A percentile compares a stretch with the other conserved stretches of the same genome.
Conservation (phyloP, 2,329 filamentous ascomycete genomes). For the Rachicladosporium sp. region DNA sequence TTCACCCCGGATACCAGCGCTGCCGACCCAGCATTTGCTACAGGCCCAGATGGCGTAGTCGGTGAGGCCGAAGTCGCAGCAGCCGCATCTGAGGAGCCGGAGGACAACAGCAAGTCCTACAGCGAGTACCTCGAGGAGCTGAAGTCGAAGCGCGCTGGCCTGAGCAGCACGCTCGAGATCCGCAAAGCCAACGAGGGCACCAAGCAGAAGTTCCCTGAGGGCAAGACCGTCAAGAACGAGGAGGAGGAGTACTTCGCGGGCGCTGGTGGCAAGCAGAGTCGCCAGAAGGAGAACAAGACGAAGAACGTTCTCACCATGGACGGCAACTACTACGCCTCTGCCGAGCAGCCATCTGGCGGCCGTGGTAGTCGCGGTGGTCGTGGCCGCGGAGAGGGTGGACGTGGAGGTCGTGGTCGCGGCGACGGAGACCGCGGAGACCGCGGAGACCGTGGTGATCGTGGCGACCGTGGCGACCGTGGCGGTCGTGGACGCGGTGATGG, state of each 20-base stretch:
- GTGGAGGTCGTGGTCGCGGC: slow-evolving; percentile 24
- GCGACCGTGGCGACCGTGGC: slow-evolving; percentile 16
- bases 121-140: slow-evolving; percentile 71
- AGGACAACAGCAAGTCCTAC: slow-evolving; percentile 86
- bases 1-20: slow-evolving; percentile 25
- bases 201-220: slow-evolving; percentile 89
- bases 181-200: slow-evolving; percentile 88
- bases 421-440: slow-evolving; percentile 31
- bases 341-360: slow-evolving; percentile 40
- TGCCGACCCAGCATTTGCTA: slow-evolving; percentile 32
- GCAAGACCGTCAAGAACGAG: slow-evolving; percentile 50
- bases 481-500: slow-evolving; percentile 25
- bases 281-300: slow-evolving; percentile 81
- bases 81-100: slow-evolving; percentile 28
- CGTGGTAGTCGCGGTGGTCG: slow-evolving; percentile 34
- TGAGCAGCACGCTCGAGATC: slow-evolving; percentile 46
- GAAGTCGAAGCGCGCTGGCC: slow-evolving; percentile 61
- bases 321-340: slow-evolving; percentile 50
- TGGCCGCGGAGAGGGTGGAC: slow-evolving; percentile 35
- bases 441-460: slow-evolving; percentile 24
- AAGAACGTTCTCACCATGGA: slow-evolving; percentile 86
- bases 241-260: slow-evolving; percentile 64
- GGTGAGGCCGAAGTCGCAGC: slow-evolving; percentile 18
- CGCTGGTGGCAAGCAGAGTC: slow-evolving; percentile 60
- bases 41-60: slow-evolving; percentile 27